Base-by-base conservation (phyloP, 225 moss, liverwort and hornwort genomes). In the Sphagnum contortum region DNA sequence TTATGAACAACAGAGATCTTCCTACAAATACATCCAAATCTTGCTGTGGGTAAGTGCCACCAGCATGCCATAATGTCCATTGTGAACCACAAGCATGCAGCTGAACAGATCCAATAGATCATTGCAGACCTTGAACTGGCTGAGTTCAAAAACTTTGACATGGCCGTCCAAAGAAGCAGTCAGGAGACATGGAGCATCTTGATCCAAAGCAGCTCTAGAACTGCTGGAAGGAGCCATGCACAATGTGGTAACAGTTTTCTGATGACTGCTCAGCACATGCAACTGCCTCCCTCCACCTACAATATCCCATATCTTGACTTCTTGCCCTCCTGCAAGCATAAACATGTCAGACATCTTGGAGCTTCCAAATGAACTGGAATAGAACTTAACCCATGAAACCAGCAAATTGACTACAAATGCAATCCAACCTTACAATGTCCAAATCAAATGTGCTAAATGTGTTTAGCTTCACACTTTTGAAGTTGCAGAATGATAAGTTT, bases 121-220 rank as follows among this genome's bases (percentile, higher is more conserved):
- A 29, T 29, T 59, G 8, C 59, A 50, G 72, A 92, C 90, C 98
- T 91, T 98, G 61, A 88, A 98, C 44, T 72, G 79, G 56, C 69
- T 87, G 68, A 88, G 63, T 55, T 93, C 91, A 68, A 84, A 98
- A 47, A 91, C 86, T 70, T 86, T 89, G 60, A 98, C 88, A 71
- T 98, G 98, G 47, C 98, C 93, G 78, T 93, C 93, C 68, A 98
- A 68, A 52, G 98, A 93, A 59, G 85, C 87, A 51, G 98, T 89
- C 63, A 98, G 76, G 51, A 98, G 75, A 12, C 91, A 81, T 9
- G 89, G 77, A 63, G 76, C 71, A 9, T 69, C 76, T 71, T 78
- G 74, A 52, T 72, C 60, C 5, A 71, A 10, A 45, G 75, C 69
- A 5, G 86, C 72, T 10, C 72, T 60, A 50, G 76, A 77, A 50